Evolutionary conservation across 208 protist species (phyloP).

Genomic region (Trypanosoma avium): DNA sequence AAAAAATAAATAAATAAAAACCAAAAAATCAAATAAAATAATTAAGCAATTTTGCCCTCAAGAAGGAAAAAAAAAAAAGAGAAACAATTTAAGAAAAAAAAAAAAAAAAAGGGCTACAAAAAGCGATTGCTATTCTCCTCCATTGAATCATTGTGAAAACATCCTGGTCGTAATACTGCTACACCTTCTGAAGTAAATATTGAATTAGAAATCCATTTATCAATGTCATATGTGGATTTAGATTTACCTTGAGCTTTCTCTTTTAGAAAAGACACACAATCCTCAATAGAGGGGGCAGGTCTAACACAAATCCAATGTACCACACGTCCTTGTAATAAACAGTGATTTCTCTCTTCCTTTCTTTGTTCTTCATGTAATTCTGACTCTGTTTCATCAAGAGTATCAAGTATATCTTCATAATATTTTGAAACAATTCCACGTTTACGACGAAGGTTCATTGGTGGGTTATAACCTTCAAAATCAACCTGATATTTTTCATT

Average conservation of each 20-base stretch:
- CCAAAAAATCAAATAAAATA: no score
- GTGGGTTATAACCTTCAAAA: not conserved
- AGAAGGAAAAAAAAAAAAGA: not conserved
- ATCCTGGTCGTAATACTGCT: not conserved
- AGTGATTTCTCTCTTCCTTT: not conserved
- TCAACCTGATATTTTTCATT: not conserved
- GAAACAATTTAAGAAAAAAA: not conserved
- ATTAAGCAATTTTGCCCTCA: no score
- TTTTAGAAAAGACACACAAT: not conserved
- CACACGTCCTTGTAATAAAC: not conserved
- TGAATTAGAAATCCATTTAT: not conserved
- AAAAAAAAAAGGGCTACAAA: no score
- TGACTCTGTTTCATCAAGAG: conserved; percentile 2
- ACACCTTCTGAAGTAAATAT: conserved; percentile 13
- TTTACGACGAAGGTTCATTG: not conserved
- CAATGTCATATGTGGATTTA: not conserved
- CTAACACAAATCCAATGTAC: conserved; percentile 18
- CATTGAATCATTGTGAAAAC: not conserved
- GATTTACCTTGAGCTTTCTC: not conserved
- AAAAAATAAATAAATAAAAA: no score
- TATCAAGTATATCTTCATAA: not conserved
- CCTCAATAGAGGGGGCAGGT: conserved; percentile 11
- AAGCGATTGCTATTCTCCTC: no score
- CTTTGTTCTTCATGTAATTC: not conserved
- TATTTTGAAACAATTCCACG: not conserved